Evolutionary conservation across 2,329 filamentous ascomycete species (phyloP), one percentile per base, ranked within the genome.

Genomic region (Stachybotrys elegans): DNA sequence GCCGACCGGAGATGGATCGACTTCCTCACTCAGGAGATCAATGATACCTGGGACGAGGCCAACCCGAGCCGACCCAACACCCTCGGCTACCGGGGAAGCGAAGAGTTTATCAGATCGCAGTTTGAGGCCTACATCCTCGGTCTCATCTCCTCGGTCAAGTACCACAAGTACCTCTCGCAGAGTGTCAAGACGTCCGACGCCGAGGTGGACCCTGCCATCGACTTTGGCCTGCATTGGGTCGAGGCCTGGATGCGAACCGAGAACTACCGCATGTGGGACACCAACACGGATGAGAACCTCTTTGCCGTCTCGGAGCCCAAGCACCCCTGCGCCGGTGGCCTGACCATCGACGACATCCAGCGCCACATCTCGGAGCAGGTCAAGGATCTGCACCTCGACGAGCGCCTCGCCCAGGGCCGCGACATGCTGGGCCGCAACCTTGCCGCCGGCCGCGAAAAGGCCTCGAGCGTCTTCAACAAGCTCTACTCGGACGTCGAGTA

Each of bases 1-100:
- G 86, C 93, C 1, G 93, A 98, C 60, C 80, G 93, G 47, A 79
- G 93, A 45, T 98, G 93, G 92, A 96, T 98, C 54, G 93, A 98
- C 67, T 91, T 90, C 55, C 77, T 98, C 43, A 94, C 90, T 0
- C 88, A 95, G 56, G 87, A 90, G 31, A 88, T 98, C 19, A 88
- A 93, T 57, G 90, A 97, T 51, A 96, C 93, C 0, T 98, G 93
- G 93, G 93, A 98, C 60, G 89, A 95, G 34, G 73, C 82, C 5
- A 92, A 97, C 57, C 93, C 93, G 0, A 81, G 82, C 49, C 78
- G 88, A 39, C 93, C 93, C n/a, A 96, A 90, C 57, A 95, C 89
- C 3, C 84, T 96, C 73, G 91, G 91, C 22, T 98, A 96, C 58
- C 83, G 89, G 29, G 93, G 93, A 22, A 96, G 90, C 50, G 93